Evolutionary conservation across 345 rosid genomes (phyloP).

Genomic region (Eutrema yunnanense): DNA sequence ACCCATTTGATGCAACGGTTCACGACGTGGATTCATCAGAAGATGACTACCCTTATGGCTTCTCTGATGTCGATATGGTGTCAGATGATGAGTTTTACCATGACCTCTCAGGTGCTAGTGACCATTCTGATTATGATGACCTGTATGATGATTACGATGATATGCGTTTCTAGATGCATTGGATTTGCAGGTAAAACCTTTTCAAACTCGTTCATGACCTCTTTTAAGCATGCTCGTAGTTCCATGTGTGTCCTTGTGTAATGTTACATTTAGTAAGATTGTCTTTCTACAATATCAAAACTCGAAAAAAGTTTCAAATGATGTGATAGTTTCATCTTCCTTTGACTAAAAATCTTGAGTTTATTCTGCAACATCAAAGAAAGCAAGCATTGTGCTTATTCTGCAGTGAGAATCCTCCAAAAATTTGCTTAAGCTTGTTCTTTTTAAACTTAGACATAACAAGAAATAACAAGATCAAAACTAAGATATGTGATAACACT

Average conservation of each 20-base stretch:
- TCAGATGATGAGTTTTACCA: conserved; percentile 35
- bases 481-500: not conserved
- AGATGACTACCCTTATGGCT: conserved; percentile 33
- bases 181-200: not conserved
- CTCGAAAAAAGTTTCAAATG: not conserved
- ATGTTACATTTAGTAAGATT: not conserved
- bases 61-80: conserved; percentile 37
- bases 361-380: too few species aligned
- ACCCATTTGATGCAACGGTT: conserved; percentile 28
- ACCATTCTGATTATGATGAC: conserved; percentile 23
- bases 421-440: too few species aligned
- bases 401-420: too few species aligned
- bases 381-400: too few species aligned
- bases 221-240: not conserved
- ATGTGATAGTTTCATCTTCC: not conserved
- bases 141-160: not conserved
- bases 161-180: not conserved
- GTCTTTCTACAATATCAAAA: not conserved
- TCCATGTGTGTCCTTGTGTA: not conserved
- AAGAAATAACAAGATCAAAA: too few species aligned
- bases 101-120: conserved; percentile 30
- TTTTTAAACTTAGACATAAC: too few species aligned
- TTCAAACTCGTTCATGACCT: not conserved
- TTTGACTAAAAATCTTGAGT: not conserved
- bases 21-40: conserved; percentile 14